Evolutionary conservation across 2,329 filamentous ascomycete species (phyloP).

Genomic region (Colletotrichum liaoningense): DNA sequence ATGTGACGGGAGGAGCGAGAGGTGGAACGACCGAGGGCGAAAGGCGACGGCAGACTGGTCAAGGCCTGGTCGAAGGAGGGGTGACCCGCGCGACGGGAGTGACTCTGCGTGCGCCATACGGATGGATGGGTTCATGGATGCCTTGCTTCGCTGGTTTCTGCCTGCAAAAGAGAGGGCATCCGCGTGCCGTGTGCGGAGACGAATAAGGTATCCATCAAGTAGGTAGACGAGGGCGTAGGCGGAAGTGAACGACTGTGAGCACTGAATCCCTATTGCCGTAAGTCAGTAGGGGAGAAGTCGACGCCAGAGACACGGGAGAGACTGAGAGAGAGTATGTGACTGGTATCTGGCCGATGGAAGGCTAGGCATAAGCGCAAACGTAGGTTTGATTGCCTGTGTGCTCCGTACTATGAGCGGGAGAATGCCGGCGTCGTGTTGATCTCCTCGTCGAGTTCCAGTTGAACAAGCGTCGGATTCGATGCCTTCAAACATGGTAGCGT

Average conservation of each 20-base stretch:
- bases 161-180: background rate
- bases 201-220: too few species aligned
- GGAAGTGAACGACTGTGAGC: background rate
- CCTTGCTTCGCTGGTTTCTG: background rate
- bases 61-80: background rate
- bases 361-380: background rate
- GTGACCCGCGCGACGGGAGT: conserved; percentile 6
- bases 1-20: conserved; percentile 25
- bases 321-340: background rate
- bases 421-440: background rate
- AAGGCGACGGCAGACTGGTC: conserved; percentile 3
- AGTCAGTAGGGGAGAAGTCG: background rate
- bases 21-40: background rate
- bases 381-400: background rate
- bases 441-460: conserved; percentile 7
- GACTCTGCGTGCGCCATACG: background rate
- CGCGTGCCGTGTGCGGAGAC: background rate
- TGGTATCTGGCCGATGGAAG: background rate
- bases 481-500: background rate
- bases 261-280: background rate
- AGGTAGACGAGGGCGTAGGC: background rate
- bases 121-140: background rate
- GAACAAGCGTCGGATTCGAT: background rate
- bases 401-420: background rate
- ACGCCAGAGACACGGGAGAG: background rate